Base-by-base conservation (phyloP, 179 eudicot genomes). In the Silene coronaria region DNA sequence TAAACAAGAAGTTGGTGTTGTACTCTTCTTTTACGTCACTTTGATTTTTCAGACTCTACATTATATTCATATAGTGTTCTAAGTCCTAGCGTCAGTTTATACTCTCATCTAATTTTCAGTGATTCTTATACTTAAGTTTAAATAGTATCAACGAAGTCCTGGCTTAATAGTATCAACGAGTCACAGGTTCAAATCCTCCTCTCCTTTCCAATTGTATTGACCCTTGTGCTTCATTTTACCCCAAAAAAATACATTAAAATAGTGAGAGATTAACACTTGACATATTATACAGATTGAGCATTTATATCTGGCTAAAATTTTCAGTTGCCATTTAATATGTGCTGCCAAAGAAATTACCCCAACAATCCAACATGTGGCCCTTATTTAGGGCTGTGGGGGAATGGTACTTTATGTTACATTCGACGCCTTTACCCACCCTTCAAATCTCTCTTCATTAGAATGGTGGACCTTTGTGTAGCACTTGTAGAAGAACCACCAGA, bases 401-500 rank as follows among this genome's bases (percentile, higher is more conserved):
- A 62, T 62, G 14, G 67, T 62, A 26, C 34, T 62, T 62, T 24
- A 62, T 62, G 36, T 62, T 62, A 13, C 67, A 24, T 9, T 62
- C 26, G 67, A 62, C 7, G 67, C 34, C 67, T 62, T 27, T 28
- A 24, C 67, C 34, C 34, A 27, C 36, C 48, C 67, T 62, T 62
- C 67, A 4, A 62, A 24, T 24, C 32, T 62, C 67, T 62, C 34
- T 24, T 27, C 34, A 62, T 24, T 61, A 61, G 14, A 23, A 61
- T 61, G 66, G 34, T 62, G 67, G 67, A 26, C 67, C 67, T 53
- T 4, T 24, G 32, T 23, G 32, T 62, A 62, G 32, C 27, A 13
- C 66, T 62, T 62, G 67, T 62, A 62, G n/a, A 24, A 62, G 67
- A 62, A n/a, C 58, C 4, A n/a, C 21, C 58, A 53, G 58, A 53